Base-by-base conservation (phyloP, 805 yeast genomes). In the Nakazawaea laoshanensis region DNA sequence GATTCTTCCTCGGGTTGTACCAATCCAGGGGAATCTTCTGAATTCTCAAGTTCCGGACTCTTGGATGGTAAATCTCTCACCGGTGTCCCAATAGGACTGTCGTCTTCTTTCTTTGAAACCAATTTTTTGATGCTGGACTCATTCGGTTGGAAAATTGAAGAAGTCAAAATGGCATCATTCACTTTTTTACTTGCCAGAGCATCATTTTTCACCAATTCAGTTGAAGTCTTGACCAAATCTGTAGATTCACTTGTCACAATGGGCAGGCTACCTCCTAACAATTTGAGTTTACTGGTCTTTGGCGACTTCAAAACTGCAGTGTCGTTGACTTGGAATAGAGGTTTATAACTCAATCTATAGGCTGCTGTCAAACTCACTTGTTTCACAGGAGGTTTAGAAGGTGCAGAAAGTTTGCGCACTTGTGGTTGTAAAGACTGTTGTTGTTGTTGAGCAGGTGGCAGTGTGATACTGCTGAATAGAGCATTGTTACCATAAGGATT, bases 401-500 rank as follows among this genome's bases (percentile, higher is more conserved):
- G 54, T 15, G 57, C 53, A 5, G 70, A 45, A 7, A 78, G 75
- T 14, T 63, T 70, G 10, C 74, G 73, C 7, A 65, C 48, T 5
- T 72, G 65, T 27, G 63, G 55, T 21, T 35, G 36, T 15, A 32
- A 27, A n/a, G 24, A 36, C 19, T 27, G 36, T 24, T 41, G 40
- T 25, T 42, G 47, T 24, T 30, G 44, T 22, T 35, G 38, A n/a
- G 28, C 57, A 7, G 72, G 66, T 25, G 67, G 59, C 15, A 26
- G 30, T 3, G 59, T 51, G 28, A 65, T 52, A 42, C 35, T 35
- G 4, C 32, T 27, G 24, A 83, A 85, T 33, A 88, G 60, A 5
- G 87, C 82, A 45, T 78, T 77, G 30, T 73, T 67, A 2, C 95
- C 94, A 50, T 84, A 88, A 27, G 96, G 95, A 49, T 80, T 73